A percentile compares a stretch with the other conserved stretches of the same genome.
phyloP scores from a whole-genome alignment of 2,329 filamentous ascomycete genomes.

The Dactylonectria macrodidyma region DNA sequence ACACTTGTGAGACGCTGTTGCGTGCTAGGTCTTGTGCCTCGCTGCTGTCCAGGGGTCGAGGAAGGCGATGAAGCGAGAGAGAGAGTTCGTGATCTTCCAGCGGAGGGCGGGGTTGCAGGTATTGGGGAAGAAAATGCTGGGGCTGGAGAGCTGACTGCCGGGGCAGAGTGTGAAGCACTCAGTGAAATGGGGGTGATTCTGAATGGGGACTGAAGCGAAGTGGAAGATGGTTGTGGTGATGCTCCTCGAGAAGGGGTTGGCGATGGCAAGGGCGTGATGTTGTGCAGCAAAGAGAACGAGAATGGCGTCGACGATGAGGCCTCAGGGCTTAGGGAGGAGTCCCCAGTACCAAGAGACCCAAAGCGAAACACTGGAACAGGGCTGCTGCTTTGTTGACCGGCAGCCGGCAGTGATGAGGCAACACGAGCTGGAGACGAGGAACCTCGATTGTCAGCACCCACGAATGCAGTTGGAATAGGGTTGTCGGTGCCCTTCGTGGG shows the following conservation, averaged over 20 bases:
- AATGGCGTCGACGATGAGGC: neutral
- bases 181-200: neutral
- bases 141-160: neutral
- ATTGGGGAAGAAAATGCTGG: neutral
- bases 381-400: neutral
- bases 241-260: conserved; percentile 9
- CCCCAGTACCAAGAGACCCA: neutral
- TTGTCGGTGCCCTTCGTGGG: too few species aligned
- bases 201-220: conserved; percentile 7
- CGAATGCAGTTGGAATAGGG: too few species aligned
- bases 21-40: neutral
- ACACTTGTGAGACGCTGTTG: neutral
- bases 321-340: neutral
- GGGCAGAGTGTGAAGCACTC: rapidly evolving
- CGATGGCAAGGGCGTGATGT: conserved; percentile 13
- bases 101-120: neutral
- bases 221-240: conserved; percentile 1
- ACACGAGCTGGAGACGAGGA: too few species aligned
- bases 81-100: neutral
- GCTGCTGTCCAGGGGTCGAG: conserved; percentile 16
- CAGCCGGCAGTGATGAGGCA: too few species aligned
- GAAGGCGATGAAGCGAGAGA: neutral
- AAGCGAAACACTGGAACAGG: conserved; percentile 4
- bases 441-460: too few species aligned
- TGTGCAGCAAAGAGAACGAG: conserved; percentile 12